Evolutionary conservation across 495 filamentous ascomycete species (phyloP).

Genomic region (Saxispiralis lemnorum): DNA sequence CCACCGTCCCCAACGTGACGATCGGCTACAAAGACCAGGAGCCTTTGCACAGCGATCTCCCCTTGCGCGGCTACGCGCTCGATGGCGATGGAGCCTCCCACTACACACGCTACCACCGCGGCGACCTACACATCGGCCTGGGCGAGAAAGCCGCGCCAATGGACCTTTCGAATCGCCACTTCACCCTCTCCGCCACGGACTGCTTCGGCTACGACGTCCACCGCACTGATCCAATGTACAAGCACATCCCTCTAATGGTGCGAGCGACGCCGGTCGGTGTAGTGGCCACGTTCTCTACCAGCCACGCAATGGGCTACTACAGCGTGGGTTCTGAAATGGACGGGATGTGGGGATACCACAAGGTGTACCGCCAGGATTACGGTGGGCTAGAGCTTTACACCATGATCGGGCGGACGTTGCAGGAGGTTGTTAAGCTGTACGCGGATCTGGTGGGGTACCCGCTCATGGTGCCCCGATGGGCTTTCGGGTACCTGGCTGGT

Average conservation of each 20-base stretch:
- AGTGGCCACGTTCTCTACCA: conserved; percentile 48
- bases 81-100: conserved; percentile 41
- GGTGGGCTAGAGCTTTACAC: conserved; percentile 54
- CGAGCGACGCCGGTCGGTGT: conserved; percentile 41
- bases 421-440: conserved; percentile 45
- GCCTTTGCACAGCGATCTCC: conserved; percentile 39
- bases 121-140: conserved; percentile 45
- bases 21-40: conserved; percentile 33
- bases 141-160: conserved; percentile 56
- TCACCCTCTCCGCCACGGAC: conserved; percentile 48
- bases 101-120: conserved; percentile 40
- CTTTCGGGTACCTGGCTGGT: conserved; percentile 50
- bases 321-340: conserved; percentile 53
- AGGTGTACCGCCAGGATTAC: conserved; percentile 51
- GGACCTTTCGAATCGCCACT: conserved; percentile 48
- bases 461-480: conserved; percentile 45
- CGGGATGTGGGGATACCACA: conserved; percentile 51
- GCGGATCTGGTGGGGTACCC: conserved; percentile 50
- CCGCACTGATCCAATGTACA: conserved; percentile 54
- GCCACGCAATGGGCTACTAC: conserved; percentile 44
- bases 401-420: conserved; percentile 44
- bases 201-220: conserved; percentile 54
- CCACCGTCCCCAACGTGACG: conserved; percentile 35
- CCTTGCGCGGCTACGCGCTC: conserved; percentile 42
- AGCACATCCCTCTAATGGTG: conserved; percentile 52